Conservation (phyloP, 106 monocot genomes). For the Posidonia australis region DNA sequence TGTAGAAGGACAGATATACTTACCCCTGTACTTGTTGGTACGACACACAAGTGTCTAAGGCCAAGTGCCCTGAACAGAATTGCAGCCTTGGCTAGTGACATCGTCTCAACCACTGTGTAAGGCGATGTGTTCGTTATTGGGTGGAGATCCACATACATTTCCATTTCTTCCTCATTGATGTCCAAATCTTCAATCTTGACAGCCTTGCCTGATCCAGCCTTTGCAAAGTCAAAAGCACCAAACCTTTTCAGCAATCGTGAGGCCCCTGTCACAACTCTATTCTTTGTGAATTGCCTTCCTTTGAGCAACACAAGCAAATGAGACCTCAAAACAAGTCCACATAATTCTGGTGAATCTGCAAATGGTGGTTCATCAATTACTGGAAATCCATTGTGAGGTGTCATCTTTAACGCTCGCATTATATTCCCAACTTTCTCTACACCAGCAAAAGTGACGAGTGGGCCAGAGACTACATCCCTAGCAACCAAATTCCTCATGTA, state of each 20-base stretch:
- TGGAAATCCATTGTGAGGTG: constrained; percentile 80
- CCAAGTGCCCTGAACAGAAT: constrained; percentile 51
- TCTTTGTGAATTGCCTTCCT: constrained; percentile 45
- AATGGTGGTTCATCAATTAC: constrained; percentile 80
- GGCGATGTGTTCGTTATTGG: constrained; percentile 53
- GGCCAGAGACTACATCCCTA: constrained; percentile 65
- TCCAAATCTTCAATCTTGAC: constrained; percentile 39
- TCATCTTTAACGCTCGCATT: constrained; percentile 44
- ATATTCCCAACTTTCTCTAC: constrained; percentile 71
- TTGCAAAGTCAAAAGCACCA: constrained; percentile 43
- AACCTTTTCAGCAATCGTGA: constrained; percentile 25
- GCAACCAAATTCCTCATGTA: constrained; percentile 82
- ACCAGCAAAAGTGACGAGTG: constrained; percentile 52
- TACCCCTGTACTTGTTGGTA: constrained; percentile 30
- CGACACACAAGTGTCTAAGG: constrained; percentile 56
- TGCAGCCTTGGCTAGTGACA: constrained; percentile 65
- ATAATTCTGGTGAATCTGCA: constrained; percentile 57
- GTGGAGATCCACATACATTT: constrained; percentile 61
- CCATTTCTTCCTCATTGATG: constrained; percentile 43
- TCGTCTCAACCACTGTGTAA: constrained; percentile 54
- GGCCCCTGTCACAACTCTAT: constrained; percentile 31
- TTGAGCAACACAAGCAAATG: constrained; percentile 71
- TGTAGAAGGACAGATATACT: not conserved
- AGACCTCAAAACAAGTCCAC: constrained; percentile 60
- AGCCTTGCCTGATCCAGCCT: constrained; percentile 54